phyloP scores from a whole-genome alignment of 345 rosid genomes.

The Erodium maritimum region DNA sequence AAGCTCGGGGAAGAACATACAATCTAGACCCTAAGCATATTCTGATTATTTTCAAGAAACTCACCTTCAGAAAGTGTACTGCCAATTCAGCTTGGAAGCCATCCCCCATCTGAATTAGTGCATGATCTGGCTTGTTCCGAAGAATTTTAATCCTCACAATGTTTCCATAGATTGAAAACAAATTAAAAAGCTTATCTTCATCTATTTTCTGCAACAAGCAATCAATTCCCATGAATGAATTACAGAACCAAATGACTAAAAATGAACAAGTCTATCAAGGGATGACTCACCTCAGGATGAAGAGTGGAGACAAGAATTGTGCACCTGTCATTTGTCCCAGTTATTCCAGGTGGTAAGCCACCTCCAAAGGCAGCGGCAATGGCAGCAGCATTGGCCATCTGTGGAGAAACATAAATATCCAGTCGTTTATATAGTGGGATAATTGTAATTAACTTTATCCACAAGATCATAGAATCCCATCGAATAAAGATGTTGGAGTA shows the following conservation, averaged over 20 bases:
- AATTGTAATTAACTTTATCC: no score
- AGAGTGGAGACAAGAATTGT: slow-evolving; percentile 82
- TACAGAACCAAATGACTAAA: background rate
- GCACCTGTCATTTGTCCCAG: slow-evolving; percentile 93
- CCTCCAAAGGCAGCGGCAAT: slow-evolving; percentile 96
- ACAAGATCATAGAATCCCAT: no score
- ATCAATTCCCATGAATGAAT: slow-evolving; percentile 10
- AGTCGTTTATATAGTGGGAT: background rate
- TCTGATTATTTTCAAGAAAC: slow-evolving; percentile 1
- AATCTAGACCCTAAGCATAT: no score
- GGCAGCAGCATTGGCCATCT: slow-evolving; percentile 89
- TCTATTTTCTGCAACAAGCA: slow-evolving; percentile 51
- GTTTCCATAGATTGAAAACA: slow-evolving; percentile 92
- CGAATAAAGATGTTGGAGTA: no score
- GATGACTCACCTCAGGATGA: slow-evolving; percentile 65
- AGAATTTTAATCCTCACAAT: slow-evolving; percentile 87
- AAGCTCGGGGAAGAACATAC: no score
- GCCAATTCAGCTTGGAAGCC: slow-evolving; percentile 97
- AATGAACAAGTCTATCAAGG: background rate
- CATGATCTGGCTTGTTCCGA: slow-evolving; percentile 95
- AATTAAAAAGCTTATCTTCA: slow-evolving; percentile 90
- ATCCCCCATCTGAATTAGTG: slow-evolving; percentile 96
- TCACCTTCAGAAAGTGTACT: slow-evolving; percentile 88
- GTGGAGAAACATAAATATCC: slow-evolving; percentile 11
- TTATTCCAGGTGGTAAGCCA: slow-evolving; percentile 89